Conservation (phyloP, 176 grass and related monocot genomes). For the Lolium rigidum region DNA sequence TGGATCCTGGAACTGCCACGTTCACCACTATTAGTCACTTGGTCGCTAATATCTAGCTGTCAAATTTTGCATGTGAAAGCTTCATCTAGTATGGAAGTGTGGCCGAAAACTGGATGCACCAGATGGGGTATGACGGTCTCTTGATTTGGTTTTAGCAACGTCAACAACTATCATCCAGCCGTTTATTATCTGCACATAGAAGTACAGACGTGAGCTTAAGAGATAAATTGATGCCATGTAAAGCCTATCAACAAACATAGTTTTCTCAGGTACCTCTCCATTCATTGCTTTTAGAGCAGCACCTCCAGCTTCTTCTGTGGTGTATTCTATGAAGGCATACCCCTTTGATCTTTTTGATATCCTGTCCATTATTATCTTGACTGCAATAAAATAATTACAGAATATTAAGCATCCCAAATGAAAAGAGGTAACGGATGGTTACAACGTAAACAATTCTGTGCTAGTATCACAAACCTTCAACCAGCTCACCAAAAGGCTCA, state of each 20-base stretch:
- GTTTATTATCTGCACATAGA: conserved; percentile 82
- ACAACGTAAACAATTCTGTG: neutral
- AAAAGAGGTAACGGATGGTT: conserved; percentile 36
- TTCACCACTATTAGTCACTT: conserved; percentile 33
- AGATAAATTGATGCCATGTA: conserved; percentile 7
- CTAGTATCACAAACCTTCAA: conserved; percentile 75
- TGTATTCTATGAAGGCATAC: conserved; percentile 92
- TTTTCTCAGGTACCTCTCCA: conserved; percentile 61
- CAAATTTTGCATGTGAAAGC: conserved; percentile 26
- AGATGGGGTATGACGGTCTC: conserved; percentile 14
- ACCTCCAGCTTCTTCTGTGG: conserved; percentile 87
- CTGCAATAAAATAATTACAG: conserved; percentile 43
- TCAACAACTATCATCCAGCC: conserved; percentile 98
- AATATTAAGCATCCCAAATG: conserved; percentile 19
- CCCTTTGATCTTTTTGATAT: conserved; percentile 99
- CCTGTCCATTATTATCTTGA: conserved; percentile 96
- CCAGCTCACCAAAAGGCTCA: conserved; percentile 85
- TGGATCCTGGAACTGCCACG: conserved; percentile 45
- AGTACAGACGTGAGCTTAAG: conserved; percentile 23
- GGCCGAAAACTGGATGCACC: conserved; percentile 35
- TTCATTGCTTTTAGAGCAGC: conserved; percentile 96
- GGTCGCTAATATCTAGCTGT: conserved; percentile 35
- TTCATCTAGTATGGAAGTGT: conserved; percentile 36
- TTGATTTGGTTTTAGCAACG: conserved; percentile 69
- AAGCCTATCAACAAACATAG: neutral